Evolutionary conservation across 768 basidiomycete species (phyloP).

Genomic region (Kwoniella botswanensis): DNA sequence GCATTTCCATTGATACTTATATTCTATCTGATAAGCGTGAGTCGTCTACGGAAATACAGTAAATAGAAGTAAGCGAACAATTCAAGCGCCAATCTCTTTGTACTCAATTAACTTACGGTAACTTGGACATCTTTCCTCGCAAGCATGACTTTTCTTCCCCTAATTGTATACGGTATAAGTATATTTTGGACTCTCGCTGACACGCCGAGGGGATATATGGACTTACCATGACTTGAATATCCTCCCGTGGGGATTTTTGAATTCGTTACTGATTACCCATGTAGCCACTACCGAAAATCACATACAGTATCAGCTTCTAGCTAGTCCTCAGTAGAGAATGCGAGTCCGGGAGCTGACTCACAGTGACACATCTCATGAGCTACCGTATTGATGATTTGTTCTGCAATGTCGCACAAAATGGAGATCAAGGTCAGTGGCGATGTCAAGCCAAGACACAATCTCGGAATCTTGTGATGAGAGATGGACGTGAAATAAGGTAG

Average conservation of each 20-base stretch:
- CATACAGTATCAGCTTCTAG: not conserved
- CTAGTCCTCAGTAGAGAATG: not conserved
- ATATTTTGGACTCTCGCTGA: not conserved
- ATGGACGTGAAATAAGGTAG: not conserved
- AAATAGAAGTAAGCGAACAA: not conserved
- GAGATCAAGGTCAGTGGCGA: not conserved
- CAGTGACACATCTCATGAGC: slow-evolving; percentile 90
- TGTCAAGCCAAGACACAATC: not conserved
- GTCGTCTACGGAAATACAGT: slow-evolving; percentile 47
- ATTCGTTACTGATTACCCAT: slow-evolving; percentile 76
- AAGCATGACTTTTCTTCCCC: slow-evolving; percentile 75
- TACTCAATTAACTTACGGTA: slow-evolving; percentile 59
- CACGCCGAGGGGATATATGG: not conserved
- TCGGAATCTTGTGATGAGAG: too few species aligned
- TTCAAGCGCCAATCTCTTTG: not conserved
- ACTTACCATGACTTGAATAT: slow-evolving; percentile 74
- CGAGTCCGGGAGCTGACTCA: slow-evolving; percentile 25
- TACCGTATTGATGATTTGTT: slow-evolving; percentile 78
- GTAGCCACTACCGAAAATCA: slow-evolving; percentile 64
- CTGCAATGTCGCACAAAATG: slow-evolving; percentile 59
- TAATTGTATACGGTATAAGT: slow-evolving; percentile 47
- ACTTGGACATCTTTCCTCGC: slow-evolving; percentile 72
- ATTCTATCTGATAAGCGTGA: slow-evolving; percentile 60
- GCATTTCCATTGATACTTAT: slow-evolving; percentile 57
- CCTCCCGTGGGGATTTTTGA: slow-evolving; percentile 74